These are phyloP conservation scores for Naegleria fowleri DNA, from an alignment of 208 protist species.

Conservation along the genomic window DNA sequence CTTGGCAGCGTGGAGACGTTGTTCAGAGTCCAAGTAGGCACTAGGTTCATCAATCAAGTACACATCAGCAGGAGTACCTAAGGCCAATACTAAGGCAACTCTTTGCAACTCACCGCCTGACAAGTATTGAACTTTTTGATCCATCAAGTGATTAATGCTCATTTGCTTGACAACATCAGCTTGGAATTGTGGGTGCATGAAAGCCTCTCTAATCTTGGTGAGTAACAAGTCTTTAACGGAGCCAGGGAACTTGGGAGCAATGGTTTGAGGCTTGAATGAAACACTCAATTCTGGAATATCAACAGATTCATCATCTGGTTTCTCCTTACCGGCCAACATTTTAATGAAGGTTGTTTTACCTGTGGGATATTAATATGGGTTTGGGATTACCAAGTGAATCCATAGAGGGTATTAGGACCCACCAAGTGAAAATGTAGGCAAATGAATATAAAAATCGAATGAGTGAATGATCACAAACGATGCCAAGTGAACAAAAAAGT, in stretches of 20 bases:
- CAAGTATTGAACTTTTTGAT: constrained; percentile 92
- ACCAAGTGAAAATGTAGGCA: background rate
- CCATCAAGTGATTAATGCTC: constrained; percentile 93
- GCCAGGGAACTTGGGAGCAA: constrained; percentile 94
- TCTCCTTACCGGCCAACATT: constrained; percentile 49
- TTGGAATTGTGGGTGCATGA: constrained; percentile 94
- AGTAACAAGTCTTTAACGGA: constrained; percentile 90
- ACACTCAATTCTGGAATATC: constrained; percentile 92
- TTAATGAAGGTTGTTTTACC: constrained; percentile 28
- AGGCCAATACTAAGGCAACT: constrained; percentile 93
- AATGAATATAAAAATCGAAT: background rate
- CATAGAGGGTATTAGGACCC: background rate
- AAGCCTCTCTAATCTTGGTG: constrained; percentile 91
- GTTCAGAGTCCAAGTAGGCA: constrained; percentile 99
- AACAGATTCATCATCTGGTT: constrained; percentile 64
- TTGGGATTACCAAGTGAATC: background rate
- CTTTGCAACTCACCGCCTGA: constrained; percentile 99
- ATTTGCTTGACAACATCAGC: constrained; percentile 97
- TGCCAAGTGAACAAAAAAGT: background rate
- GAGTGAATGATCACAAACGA: background rate
- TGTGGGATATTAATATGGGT: too few relatives aligned
- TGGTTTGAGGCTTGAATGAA: constrained; percentile 99
- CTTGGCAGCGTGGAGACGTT: constrained; percentile 97
- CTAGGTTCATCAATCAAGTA: constrained; percentile 99
- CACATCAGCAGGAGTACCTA: constrained; percentile 98